Evolutionary conservation across 2,329 filamentous ascomycete genomes (phyloP).

Genomic region (Macroventuria anomochaeta): DNA sequence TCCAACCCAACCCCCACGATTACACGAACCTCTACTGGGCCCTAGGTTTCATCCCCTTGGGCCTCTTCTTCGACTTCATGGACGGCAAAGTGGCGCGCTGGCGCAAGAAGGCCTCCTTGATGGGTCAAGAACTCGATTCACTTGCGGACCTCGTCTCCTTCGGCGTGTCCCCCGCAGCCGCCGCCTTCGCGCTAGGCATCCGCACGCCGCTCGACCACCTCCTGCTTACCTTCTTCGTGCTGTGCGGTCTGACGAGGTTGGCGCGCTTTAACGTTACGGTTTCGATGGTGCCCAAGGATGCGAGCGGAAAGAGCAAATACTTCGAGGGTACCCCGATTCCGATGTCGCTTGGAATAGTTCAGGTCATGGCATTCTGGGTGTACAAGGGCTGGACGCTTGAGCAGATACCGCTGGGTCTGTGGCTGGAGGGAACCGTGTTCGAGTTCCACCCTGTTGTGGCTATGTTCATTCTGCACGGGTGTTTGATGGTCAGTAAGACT

Average conservation of each 20-base stretch:
- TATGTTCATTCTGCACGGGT: conserved; percentile 87
- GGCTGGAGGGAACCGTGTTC: conserved; percentile 69
- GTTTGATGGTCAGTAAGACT: conserved; percentile 93
- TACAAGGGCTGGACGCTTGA: conserved; percentile 79
- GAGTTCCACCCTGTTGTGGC: conserved; percentile 85
- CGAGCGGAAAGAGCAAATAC: conserved; percentile 87
- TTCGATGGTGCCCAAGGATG: conserved; percentile 86
- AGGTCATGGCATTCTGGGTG: conserved; percentile 89
- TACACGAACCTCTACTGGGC: conserved; percentile 79
- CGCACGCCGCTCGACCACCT: conserved; percentile 85
- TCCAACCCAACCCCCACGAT: conserved; percentile 69
- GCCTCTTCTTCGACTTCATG: conserved; percentile 95
- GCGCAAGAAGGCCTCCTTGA: conserved; percentile 95
- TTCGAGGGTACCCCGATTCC: conserved; percentile 98
- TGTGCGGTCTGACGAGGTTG: conserved; percentile 90
- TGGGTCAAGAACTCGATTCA: conserved; percentile 97
- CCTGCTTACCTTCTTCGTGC: conserved; percentile 84
- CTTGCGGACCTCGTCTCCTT: conserved; percentile 96
- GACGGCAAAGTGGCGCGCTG: conserved; percentile 96
- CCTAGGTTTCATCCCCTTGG: conserved; percentile 83
- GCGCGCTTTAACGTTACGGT: conserved; percentile 98
- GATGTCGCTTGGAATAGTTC: conserved; percentile 81
- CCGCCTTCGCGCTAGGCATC: conserved; percentile 87
- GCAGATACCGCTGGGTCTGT: conserved; percentile 76
- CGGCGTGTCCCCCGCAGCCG: conserved; percentile 84